Conservation (phyloP, 805 yeast genomes). For the Peterozyma xylosa region DNA sequence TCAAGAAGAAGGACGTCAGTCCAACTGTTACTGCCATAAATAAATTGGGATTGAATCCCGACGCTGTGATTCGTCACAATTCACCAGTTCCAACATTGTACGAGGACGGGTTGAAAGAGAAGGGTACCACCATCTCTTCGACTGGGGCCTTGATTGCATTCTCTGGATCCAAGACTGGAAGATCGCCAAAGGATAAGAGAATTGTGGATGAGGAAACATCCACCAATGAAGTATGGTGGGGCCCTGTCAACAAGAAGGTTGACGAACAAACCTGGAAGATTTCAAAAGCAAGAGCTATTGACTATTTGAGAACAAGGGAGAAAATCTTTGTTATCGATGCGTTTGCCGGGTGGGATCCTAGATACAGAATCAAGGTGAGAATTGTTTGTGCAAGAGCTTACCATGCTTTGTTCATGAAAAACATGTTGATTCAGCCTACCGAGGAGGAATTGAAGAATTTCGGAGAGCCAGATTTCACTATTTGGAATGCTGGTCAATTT, state of each 20-base stretch:
- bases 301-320: conserved; percentile 91
- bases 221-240: conserved; percentile 92
- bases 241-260: conserved; percentile 94
- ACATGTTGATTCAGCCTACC: conserved; percentile 95
- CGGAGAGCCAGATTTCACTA: conserved; percentile 97
- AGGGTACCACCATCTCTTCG: conserved; percentile 84
- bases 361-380: conserved; percentile 92
- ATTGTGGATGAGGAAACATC: conserved; percentile 93
- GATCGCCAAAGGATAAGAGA: conserved; percentile 98
- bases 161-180: conserved; percentile 94
- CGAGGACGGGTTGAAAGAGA: conserved; percentile 89
- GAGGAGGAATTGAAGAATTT: conserved; percentile 79
- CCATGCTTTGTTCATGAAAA: conserved; percentile 96
- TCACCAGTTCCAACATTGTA: conserved; percentile 89
- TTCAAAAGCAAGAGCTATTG: conserved; percentile 93
- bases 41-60: conserved; percentile 44
- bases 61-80: conserved; percentile 73
- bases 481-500: conserved; percentile 98
- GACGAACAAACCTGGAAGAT: conserved; percentile 92
- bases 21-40: conserved; percentile 23
- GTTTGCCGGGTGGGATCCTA: conserved; percentile 98
- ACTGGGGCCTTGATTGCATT: conserved; percentile 94
- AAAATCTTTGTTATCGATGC: conserved; percentile 94
- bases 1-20: conserved; percentile 14
- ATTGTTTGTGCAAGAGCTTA: conserved; percentile 97